These are phyloP conservation scores for Cyberlindnera xylosilytica DNA, from an alignment of 805 yeast genomes.

Conservation along the genomic window DNA sequence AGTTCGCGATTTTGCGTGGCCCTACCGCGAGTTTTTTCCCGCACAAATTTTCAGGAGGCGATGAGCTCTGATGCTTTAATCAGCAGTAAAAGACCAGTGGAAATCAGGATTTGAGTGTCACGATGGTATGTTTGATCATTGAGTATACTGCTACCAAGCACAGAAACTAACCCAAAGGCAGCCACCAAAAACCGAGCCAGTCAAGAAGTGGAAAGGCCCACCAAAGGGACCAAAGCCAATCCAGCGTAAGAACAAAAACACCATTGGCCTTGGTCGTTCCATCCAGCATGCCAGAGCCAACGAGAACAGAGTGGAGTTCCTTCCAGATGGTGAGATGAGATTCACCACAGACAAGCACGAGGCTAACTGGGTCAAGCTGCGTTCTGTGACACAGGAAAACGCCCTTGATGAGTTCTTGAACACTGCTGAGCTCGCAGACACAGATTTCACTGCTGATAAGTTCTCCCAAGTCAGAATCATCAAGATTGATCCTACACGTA, in stretches of 20 bases:
- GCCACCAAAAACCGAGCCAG: slow-evolving; percentile 43
- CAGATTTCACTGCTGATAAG: slow-evolving; percentile 92
- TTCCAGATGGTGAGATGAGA: slow-evolving; percentile 87
- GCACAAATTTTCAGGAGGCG: background rate
- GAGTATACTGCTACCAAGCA: background rate
- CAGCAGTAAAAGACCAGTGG: background rate
- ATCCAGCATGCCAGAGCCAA: slow-evolving; percentile 69
- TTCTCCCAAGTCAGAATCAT: slow-evolving; percentile 80
- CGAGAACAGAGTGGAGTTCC: slow-evolving; percentile 64
- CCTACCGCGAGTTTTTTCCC: background rate
- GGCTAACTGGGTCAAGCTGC: slow-evolving; percentile 83
- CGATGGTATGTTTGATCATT: background rate
- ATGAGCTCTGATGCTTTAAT: background rate
- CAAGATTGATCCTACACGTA: slow-evolving; percentile 55
- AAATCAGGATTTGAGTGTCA: background rate
- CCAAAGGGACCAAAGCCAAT: slow-evolving; percentile 94
- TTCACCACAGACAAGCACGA: slow-evolving; percentile 83
- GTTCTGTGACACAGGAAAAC: slow-evolving; percentile 93
- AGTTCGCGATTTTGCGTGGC: background rate
- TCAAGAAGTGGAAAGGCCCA: slow-evolving; percentile 69
- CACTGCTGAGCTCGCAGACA: slow-evolving; percentile 94
- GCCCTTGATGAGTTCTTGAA: slow-evolving; percentile 91
- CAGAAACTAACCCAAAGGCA: background rate
- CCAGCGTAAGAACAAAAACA: slow-evolving; percentile 77
- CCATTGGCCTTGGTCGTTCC: slow-evolving; percentile 82